Percentiles rank a stretch among this genome's conserved stretches.
These are phyloP conservation scores for Primulina eburnea DNA, from an alignment of 257 asterid genomes.

Conservation along the genomic window DNA sequence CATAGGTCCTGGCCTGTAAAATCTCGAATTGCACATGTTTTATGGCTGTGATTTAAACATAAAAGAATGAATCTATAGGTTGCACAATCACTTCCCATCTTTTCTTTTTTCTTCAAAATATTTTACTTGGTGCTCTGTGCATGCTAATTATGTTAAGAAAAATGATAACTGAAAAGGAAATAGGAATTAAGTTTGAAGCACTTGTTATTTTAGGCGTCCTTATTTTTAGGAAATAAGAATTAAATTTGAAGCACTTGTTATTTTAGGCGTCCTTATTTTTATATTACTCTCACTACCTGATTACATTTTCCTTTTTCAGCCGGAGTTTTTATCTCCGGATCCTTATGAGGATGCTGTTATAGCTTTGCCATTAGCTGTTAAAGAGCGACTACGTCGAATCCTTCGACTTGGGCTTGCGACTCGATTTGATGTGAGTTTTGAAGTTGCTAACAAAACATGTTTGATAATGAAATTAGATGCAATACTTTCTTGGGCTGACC, in stretches of 20 bases:
- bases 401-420: constrained; percentile 86
- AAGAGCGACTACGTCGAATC: constrained; percentile 85
- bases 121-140: background rate
- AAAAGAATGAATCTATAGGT: constrained; percentile 16
- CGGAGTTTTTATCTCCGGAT: constrained; percentile 55
- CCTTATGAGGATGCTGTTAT: constrained; percentile 83
- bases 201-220: background rate
- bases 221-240: background rate
- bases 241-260: too few species aligned
- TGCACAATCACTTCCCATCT: background rate
- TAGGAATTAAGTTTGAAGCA: too few species aligned
- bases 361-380: constrained; percentile 67
- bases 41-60: background rate
- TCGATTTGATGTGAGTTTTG: constrained; percentile 73
- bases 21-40: background rate
- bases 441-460: constrained; percentile 12
- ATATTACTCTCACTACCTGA: constrained; percentile 11
- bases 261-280: constrained; percentile 1
- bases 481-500: background rate
- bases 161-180: too few species aligned
- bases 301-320: constrained; percentile 22
- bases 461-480: constrained; percentile 20
- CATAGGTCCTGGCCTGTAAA: constrained; percentile 8
- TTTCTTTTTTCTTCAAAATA: background rate
- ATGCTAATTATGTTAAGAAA: too few species aligned